A percentile compares a stretch with the other conserved stretches of the same genome.
phyloP scores from a whole-genome alignment of 1,139 yeast genomes.

The Candida albicans region DNA sequence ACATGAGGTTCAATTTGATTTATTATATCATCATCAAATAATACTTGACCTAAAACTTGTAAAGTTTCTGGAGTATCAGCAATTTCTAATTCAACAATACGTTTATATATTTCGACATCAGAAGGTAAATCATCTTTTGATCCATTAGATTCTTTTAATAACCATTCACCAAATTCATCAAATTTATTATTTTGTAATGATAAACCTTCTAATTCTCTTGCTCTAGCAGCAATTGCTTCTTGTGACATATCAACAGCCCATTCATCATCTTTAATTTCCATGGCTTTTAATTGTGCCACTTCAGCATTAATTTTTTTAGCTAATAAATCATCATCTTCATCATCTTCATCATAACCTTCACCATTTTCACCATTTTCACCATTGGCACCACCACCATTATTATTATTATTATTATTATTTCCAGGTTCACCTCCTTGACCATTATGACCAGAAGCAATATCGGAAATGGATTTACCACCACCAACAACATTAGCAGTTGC shows the following conservation, averaged over 20 bases:
- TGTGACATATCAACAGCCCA: constrained; percentile 99
- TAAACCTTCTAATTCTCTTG: constrained; percentile 75
- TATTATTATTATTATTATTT: too few species aligned
- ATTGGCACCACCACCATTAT: too few species aligned
- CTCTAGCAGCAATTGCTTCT: constrained; percentile 94
- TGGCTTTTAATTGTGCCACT: constrained; percentile 68
- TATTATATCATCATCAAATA: constrained; percentile 78
- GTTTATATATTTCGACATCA: constrained; percentile 90
- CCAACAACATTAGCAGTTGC: constrained; percentile 91
- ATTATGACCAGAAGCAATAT: constrained; percentile 68
- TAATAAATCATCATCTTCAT: constrained; percentile 73
- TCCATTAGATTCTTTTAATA: constrained; percentile 53
- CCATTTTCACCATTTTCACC: constrained; percentile 28
- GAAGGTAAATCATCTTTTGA: constrained; percentile 62
- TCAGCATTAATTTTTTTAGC: constrained; percentile 83
- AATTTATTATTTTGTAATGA: constrained; percentile 46
- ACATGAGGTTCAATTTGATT: constrained; percentile 73
- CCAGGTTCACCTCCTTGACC: constrained; percentile 56
- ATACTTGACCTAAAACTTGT: constrained; percentile 87
- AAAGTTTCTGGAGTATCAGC: constrained; percentile 73
- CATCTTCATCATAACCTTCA: constrained; percentile 42
- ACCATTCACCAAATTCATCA: constrained; percentile 91
- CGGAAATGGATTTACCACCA: constrained; percentile 79
- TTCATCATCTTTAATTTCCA: constrained; percentile 79
- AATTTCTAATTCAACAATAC: constrained; percentile 78